Evolutionary conservation across 306 rosid genomes (phyloP).

Genomic region (Dalbergia cochinchinensis): DNA sequence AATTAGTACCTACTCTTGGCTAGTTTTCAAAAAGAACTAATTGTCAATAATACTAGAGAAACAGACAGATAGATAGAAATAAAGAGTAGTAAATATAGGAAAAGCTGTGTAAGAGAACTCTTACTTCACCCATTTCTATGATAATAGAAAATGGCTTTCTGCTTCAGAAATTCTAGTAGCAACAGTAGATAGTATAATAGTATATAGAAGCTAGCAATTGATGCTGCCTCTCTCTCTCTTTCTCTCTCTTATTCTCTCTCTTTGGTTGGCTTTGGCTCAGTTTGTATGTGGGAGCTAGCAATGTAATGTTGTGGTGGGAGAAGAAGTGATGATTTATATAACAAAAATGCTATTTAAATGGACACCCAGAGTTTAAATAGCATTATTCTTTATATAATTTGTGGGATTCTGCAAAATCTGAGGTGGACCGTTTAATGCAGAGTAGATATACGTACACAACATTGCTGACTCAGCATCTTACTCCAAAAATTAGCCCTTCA

Average conservation of each 20-base stretch:
- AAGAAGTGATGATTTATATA: constrained; percentile 46
- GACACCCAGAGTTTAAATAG: too few species aligned
- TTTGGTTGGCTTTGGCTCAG: neutral
- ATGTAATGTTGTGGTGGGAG: constrained; percentile 17
- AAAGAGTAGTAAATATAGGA: neutral
- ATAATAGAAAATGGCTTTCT: constrained; percentile 21
- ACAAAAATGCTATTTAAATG: too few species aligned
- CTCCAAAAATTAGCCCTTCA: constrained; percentile 34
- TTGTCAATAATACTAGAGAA: neutral
- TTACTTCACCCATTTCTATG: constrained; percentile 73
- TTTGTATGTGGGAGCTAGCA: constrained; percentile 5
- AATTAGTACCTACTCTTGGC: neutral
- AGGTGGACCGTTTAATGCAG: constrained; percentile 66
- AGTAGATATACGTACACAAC: constrained; percentile 37
- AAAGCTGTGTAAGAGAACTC: constrained; percentile 37
- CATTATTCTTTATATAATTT: too few species aligned
- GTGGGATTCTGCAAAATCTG: constrained; percentile 62
- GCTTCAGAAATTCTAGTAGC: constrained; percentile 18
- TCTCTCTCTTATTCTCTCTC: neutral
- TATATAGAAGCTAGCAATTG: constrained; percentile 17
- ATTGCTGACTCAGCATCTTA: constrained; percentile 44
- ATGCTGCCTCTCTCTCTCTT: neutral
- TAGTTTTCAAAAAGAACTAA: constrained; percentile 20
- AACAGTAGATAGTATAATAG: constrained; percentile 1
- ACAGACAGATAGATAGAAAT: constrained; percentile 12